Base-by-base conservation (phyloP, 1,284 basidiomycete genomes). In the Puccinia coronata region DNA sequence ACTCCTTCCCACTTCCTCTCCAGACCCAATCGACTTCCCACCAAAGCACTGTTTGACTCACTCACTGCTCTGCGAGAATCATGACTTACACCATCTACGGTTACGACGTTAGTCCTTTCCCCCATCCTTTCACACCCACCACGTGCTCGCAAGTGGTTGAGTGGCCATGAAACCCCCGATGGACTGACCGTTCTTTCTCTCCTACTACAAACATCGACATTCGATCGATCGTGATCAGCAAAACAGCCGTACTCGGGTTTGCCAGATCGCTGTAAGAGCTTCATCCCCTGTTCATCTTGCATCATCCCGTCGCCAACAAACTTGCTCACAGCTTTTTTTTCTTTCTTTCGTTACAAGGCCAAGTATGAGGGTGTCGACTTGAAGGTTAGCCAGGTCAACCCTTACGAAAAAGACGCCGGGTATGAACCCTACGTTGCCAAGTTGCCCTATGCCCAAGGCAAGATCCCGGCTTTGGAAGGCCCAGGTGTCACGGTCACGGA, bases 11-110 rank as follows among this genome's bases (percentile, higher is more conserved):
- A 25, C 59, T 11, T 28, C 41, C 9, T 2, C 12, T 34, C 34
- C 59, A 16, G 5, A 39, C 59, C 59, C 59, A 12, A 63, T 34
- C 57, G 28, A 59, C 18, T 31, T 25, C 28, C 59, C 1, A 63
- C 28, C 0, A 5, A 63, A 36, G n/a, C 34, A 63, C 34, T 39
- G 36, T 23, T 39, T 25, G 6, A 11, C 20, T 59, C 55, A 59
- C 31, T 59, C 34, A 16, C 39, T 18, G 25, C 36, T 2, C 25
- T 25, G 20, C 65, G 31, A 18, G 31, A 61, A 69, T n/a, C 51
- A 78, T 78, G 75, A 51, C 63, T 59, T 78, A 67, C 75, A 78
- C 75, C 53, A 41, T 78, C 49, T 78, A 78, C 49, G 75, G 75
- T 9, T 51, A 28, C 43, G 63, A 78, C n/a, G 75, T 78, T 61